A percentile compares a stretch with the other conserved stretches of the same genome.
Conservation (phyloP, 768 basidiomycete species). For the Vishniacozyma victoriae region DNA sequence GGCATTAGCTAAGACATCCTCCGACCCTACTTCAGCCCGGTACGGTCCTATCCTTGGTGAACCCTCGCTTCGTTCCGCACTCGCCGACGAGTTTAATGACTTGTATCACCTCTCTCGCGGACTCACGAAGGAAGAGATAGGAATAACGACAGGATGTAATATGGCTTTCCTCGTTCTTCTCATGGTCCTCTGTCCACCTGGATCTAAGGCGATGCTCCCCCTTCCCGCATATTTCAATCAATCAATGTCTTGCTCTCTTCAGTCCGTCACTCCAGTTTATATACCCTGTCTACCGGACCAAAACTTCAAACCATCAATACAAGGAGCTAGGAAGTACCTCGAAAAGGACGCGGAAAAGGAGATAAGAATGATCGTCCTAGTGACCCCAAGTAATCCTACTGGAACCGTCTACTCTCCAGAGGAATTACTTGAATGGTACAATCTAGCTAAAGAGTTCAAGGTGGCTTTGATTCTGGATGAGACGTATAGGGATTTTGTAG, state of each 20-base stretch:
- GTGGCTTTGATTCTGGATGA: slow-evolving; percentile 76
- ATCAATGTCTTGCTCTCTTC: slow-evolving; percentile 60
- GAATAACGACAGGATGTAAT: slow-evolving; percentile 66
- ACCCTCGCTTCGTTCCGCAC: slow-evolving; percentile 51
- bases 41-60: slow-evolving; percentile 64
- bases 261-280: slow-evolving; percentile 58
- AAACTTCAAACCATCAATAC: slow-evolving; percentile 59
- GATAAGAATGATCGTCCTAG: slow-evolving; percentile 64
- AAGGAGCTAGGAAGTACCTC: slow-evolving; percentile 39
- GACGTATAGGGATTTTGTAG: slow-evolving; percentile 76
- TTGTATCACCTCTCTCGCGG: slow-evolving; percentile 52
- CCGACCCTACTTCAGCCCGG: slow-evolving; percentile 50
- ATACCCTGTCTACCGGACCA: slow-evolving; percentile 54
- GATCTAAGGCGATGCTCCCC: slow-evolving; percentile 62
- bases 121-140: slow-evolving; percentile 53
- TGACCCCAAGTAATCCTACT: slow-evolving; percentile 53
- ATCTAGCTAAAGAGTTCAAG: slow-evolving; percentile 54
- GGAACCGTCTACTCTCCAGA: slow-evolving; percentile 62
- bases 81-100: slow-evolving; percentile 59
- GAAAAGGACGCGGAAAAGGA: slow-evolving; percentile 41
- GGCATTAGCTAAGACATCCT: slow-evolving; percentile 52
- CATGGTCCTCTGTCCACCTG: slow-evolving; percentile 62
- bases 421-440: slow-evolving; percentile 58
- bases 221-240: slow-evolving; percentile 57
- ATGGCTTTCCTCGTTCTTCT: slow-evolving; percentile 62